Base-by-base conservation (phyloP, 2,329 filamentous ascomycete genomes). In the Exophiala sp. region DNA sequence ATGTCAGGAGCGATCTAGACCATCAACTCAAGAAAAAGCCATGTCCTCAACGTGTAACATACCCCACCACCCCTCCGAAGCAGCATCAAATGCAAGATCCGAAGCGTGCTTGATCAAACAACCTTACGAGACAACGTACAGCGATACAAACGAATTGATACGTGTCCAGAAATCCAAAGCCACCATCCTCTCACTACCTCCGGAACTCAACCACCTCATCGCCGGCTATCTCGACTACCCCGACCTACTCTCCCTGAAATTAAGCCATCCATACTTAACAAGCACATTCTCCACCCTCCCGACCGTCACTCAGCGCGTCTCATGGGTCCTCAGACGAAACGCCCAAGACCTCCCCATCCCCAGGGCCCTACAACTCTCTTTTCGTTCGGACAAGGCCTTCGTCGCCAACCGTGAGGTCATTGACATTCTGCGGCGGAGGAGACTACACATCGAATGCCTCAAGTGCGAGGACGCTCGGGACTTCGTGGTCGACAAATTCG, bases 161-260 rank as follows among this genome's bases (percentile, higher is more conserved):
- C 40, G 3, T n/a, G 5, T 20, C 8, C 20, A 12, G 16, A 8
- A 14, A 42, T n/a, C 18, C 40, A 20, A 14, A 18, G 5, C 20
- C 12, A 32, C 42, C 9, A 46, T 69, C 41, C 43, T 65, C 33
- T 38, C 47, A 10, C 63, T 71, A 3, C 69, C 69, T 9, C 60
- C 66, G 0, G 69, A 71, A 55, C 54, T 71, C 18, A 67, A 68
- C 34, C 52, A 63, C 18, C 49, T 62, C 1, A 65, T 71, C 33
- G 39, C 57, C 34, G 40, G 54, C 6, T 24, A 64, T 14, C 64
- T 71, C 39, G 43, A 41, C 2, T 62, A 68, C 47, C 62, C 64
- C 32, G 65, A 67, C 45, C 7, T 58, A 5, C 52, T 66, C 21
- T 47, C 61, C 9, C 60, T 71, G 4, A 61, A 62, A 24, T 48